These are phyloP conservation scores for Gomphus sp. DNA, from an alignment of 1,284 basidiomycete genomes.

Conservation along the genomic window DNA sequence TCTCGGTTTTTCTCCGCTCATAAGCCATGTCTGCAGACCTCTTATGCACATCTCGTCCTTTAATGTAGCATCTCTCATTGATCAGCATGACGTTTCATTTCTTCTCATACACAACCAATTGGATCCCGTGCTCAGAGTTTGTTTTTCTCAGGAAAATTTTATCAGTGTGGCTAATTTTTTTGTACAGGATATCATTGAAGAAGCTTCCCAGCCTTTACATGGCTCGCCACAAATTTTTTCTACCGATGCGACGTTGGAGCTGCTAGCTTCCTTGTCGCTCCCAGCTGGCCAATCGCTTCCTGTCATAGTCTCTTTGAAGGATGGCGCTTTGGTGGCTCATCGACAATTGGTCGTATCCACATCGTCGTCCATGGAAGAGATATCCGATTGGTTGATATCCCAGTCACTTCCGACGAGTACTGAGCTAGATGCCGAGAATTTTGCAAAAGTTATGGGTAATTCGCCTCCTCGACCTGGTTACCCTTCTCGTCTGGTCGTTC, in stretches of 20 bases:
- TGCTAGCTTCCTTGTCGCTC: slow-evolving; percentile 44
- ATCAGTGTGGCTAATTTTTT: slow-evolving; percentile 1
- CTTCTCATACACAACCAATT: slow-evolving; percentile 55
- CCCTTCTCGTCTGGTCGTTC: slow-evolving; percentile 48
- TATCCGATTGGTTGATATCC: slow-evolving; percentile 44
- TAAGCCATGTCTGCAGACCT: slow-evolving; percentile 5
- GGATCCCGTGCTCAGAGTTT: slow-evolving; percentile 34
- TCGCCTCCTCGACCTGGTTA: slow-evolving; percentile 39
- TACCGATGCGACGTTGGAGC: slow-evolving; percentile 34
- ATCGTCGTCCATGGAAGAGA: neutral
- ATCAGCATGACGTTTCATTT: slow-evolving; percentile 59
- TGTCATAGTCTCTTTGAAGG: slow-evolving; percentile 69
- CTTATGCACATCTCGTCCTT: slow-evolving; percentile 16
- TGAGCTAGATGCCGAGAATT: slow-evolving; percentile 67
- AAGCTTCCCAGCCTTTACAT: slow-evolving; percentile 49
- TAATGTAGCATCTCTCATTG: slow-evolving; percentile 42
- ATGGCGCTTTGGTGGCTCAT: slow-evolving; percentile 39
- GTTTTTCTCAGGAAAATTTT: slow-evolving; percentile 15
- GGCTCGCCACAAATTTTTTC: slow-evolving; percentile 63
- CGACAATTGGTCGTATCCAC: neutral
- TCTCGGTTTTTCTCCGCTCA: neutral
- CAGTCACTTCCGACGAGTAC: slow-evolving; percentile 64
- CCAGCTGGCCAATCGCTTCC: slow-evolving; percentile 35
- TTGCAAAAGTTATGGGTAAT: slow-evolving; percentile 76
- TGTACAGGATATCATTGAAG: slow-evolving; percentile 34